phyloP scores from a whole-genome alignment of 139 green algal genomes.

The Pleodorina starrii region DNA sequence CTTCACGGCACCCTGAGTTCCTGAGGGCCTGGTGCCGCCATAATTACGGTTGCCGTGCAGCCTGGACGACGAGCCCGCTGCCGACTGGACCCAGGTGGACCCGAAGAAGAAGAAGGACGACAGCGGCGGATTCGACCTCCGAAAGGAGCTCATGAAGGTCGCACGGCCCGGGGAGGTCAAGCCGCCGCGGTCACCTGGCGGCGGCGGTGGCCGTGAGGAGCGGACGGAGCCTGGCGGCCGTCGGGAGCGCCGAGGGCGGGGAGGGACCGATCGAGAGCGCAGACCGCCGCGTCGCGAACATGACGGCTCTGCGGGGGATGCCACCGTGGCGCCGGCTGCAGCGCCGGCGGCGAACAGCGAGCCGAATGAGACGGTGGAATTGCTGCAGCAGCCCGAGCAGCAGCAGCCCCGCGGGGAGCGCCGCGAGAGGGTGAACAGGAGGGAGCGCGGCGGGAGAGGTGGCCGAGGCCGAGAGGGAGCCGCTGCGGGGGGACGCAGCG shows the following conservation, averaged over 20 bases:
- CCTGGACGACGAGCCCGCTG: background rate
- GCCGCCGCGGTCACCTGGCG: background rate
- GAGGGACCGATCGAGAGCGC: background rate
- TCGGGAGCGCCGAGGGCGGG: background rate
- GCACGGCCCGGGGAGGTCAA: background rate
- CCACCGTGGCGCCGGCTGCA: background rate
- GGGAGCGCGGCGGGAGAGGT: background rate
- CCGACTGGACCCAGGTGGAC: constrained; percentile 40
- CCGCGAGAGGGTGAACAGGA: background rate
- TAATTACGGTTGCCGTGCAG: too few relatives aligned
- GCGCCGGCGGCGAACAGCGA: background rate
- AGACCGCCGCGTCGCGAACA: background rate
- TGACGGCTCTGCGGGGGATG: background rate
- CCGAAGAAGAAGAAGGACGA: constrained; percentile 33
- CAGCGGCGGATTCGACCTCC: background rate
- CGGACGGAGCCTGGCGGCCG: background rate
- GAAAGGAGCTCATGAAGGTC: background rate
- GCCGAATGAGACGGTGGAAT: too few relatives aligned
- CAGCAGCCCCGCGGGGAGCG: constrained; percentile 11
- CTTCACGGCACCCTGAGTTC: too few relatives aligned
- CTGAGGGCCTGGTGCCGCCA: too few relatives aligned
- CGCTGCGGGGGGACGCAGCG: background rate
- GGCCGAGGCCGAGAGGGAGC: background rate
- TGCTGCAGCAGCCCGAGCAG: background rate
- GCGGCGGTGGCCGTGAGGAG: background rate